phyloP scores from a whole-genome alignment of 768 basidiomycete species.

The Podaxis sp. region DNA sequence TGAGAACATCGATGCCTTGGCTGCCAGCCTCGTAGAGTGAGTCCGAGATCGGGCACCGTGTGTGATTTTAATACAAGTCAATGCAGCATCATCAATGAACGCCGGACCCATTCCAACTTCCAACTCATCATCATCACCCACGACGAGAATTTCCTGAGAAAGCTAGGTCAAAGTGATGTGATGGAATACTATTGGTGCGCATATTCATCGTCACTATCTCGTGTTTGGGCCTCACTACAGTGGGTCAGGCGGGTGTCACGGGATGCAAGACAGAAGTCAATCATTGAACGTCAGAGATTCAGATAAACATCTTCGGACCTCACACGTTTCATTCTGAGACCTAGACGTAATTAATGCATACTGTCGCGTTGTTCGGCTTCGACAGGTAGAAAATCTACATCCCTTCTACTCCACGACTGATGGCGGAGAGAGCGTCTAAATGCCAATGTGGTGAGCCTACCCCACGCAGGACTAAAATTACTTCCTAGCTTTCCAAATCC shows the following conservation, averaged over 20 bases:
- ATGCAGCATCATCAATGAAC: constrained; percentile 87
- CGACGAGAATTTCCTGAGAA: constrained; percentile 91
- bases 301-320: constrained; percentile 31
- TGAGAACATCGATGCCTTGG: constrained; percentile 94
- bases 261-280: constrained; percentile 70
- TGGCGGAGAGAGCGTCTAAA: too few species aligned
- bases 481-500: neutral
- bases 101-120: constrained; percentile 87
- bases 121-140: constrained; percentile 97
- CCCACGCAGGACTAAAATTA: neutral
- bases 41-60: constrained; percentile 26
- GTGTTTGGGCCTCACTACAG: constrained; percentile 8
- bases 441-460: neutral
- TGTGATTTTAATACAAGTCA: constrained; percentile 12
- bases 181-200: constrained; percentile 95
- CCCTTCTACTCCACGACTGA: too few species aligned
- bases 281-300: constrained; percentile 70
- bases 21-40: constrained; percentile 88
- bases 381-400: too few species aligned
- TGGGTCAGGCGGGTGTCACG: constrained; percentile 73
- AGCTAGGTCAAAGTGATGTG: constrained; percentile 86
- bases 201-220: neutral
- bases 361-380: too few species aligned
- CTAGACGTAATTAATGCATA: neutral
- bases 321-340: neutral